Conservation (phyloP, 2,329 filamentous ascomycete genomes). For the Aspergillus japonicus region DNA sequence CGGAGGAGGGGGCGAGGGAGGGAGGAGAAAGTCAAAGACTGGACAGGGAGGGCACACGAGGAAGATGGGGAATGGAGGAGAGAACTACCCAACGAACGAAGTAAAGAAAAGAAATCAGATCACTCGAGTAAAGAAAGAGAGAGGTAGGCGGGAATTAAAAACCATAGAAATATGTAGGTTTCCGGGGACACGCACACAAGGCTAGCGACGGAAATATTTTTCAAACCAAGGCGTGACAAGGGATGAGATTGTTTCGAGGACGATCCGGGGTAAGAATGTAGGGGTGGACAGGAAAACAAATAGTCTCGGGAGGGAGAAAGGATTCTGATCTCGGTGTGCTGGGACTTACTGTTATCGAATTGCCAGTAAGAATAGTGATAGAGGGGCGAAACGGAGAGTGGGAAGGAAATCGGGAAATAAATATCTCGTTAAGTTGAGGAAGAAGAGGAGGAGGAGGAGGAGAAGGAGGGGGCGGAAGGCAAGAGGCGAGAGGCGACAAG, state of each 20-base stretch:
- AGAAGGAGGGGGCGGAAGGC: neutral
- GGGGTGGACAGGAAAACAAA: slow-evolving; percentile 4
- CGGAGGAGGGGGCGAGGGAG: too few species aligned
- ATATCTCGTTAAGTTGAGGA: neutral
- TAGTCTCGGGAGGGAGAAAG: neutral
- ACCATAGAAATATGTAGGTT: neutral
- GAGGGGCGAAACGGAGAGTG: neutral
- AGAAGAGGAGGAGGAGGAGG: neutral
- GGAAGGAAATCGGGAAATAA: neutral
- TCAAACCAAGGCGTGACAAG: neutral
- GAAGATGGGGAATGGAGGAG: neutral
- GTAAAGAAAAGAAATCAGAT: neutral
- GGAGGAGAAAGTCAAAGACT: neutral
- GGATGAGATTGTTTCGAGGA: slow-evolving; percentile 2
- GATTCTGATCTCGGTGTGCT: neutral
- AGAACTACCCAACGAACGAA: neutral
- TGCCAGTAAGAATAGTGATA: neutral
- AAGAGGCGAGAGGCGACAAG: neutral
- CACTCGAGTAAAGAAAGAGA: neutral
- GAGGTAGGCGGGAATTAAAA: neutral
- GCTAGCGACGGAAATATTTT: neutral
- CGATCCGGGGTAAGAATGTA: slow-evolving; percentile 9
- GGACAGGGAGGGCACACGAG: neutral
- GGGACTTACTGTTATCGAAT: neutral
- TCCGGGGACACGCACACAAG: neutral